These are phyloP conservation scores for Ulota crispa DNA, from an alignment of 225 moss, liverwort and hornwort genomes.

Conservation along the genomic window DNA sequence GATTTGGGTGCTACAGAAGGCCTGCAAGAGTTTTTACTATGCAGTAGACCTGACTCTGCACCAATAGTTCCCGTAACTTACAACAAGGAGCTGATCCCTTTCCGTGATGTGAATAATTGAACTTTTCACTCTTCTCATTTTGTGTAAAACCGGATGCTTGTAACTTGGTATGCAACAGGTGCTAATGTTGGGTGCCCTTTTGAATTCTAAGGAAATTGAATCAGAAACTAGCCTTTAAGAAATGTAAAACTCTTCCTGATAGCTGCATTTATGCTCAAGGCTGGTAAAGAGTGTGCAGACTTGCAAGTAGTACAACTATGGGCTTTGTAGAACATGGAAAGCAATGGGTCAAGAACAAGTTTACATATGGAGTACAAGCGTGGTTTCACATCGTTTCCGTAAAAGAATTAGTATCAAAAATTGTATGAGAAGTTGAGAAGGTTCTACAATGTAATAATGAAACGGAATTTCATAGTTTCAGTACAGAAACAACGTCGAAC, in stretches of 20 bases:
- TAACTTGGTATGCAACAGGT: background rate
- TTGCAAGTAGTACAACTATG: too few species aligned
- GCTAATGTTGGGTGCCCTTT: background rate
- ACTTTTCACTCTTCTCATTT: background rate
- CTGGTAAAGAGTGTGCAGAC: background rate
- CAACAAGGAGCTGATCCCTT: background rate
- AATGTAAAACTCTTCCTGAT: background rate
- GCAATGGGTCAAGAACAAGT: too few species aligned
- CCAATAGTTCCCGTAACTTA: background rate
- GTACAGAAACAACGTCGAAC: too few species aligned
- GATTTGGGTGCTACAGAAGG: conserved; percentile 38
- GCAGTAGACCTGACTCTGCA: conserved; percentile 22
- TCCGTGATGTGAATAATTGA: background rate
- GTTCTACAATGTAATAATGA: too few species aligned
- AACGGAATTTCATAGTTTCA: too few species aligned
- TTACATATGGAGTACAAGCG: too few species aligned
- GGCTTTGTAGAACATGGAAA: too few species aligned
- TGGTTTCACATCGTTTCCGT: too few species aligned
- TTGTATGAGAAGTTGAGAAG: too few species aligned
- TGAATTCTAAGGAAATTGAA: background rate
- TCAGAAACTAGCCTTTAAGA: background rate
- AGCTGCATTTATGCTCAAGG: background rate
- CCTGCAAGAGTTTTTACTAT: conserved; percentile 13
- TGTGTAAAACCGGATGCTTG: background rate
- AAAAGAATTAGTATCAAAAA: too few species aligned